Conservation (phyloP, 306 rosid genomes). For the Trifolium subterraneum region DNA sequence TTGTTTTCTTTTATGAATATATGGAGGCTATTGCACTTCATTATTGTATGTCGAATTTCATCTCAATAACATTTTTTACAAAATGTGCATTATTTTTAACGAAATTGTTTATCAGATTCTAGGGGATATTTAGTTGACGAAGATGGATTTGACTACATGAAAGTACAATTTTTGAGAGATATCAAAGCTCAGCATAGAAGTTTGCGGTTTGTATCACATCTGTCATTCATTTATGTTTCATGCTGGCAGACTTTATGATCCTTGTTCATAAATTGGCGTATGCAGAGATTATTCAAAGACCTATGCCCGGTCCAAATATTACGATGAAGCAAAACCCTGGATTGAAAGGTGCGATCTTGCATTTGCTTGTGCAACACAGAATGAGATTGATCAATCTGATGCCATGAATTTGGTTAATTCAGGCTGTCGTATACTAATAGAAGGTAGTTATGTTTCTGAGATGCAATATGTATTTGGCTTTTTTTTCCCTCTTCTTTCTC, state of each 20-base stretch:
- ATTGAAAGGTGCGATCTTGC: conserved; percentile 92
- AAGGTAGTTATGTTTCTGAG: conserved; percentile 63
- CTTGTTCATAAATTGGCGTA: conserved; percentile 44
- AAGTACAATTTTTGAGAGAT: conserved; percentile 86
- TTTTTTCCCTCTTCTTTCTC: conserved; percentile 10
- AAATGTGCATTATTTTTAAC: conserved; percentile 28
- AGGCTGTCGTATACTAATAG: conserved; percentile 88
- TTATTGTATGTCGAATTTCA: conserved; percentile 31
- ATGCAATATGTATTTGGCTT: conserved; percentile 20
- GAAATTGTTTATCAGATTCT: conserved; percentile 69
- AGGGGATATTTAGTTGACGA: conserved; percentile 96
- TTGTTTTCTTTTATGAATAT: conserved; percentile 33
- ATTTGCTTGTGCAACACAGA: conserved; percentile 95
- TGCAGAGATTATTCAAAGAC: conserved; percentile 97
- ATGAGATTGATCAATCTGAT: conserved; percentile 91
- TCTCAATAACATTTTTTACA: conserved; percentile 28
- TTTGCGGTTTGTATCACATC: conserved; percentile 65
- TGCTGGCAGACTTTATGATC: conserved; percentile 40
- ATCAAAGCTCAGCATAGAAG: conserved; percentile 93
- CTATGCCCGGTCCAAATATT: conserved; percentile 93
- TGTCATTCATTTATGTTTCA: conserved; percentile 26
- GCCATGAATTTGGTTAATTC: conserved; percentile 89
- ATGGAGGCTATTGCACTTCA: conserved; percentile 33
- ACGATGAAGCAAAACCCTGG: conserved; percentile 98
- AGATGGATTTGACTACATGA: conserved; percentile 95